phyloP scores from a whole-genome alignment of 495 filamentous ascomycete genomes.

The Pseudomonodictys pantanalensis region DNA sequence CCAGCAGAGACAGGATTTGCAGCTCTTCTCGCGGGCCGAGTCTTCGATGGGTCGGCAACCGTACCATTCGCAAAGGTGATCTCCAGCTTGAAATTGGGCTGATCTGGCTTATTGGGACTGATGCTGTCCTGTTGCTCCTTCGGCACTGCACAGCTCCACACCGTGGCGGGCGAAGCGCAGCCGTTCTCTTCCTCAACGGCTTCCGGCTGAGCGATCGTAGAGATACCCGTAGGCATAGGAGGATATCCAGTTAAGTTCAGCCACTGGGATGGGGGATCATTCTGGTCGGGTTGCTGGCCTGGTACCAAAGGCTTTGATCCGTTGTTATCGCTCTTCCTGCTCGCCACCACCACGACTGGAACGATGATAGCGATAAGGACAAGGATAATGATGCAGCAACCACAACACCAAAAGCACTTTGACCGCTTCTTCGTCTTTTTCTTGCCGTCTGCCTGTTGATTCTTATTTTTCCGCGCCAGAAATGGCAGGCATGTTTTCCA shows the following conservation, averaged over 20 bases:
- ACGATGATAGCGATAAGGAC: slow-evolving; percentile 31
- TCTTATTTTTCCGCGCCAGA: neutral
- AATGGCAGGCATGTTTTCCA: slow-evolving; percentile 3
- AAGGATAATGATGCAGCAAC: slow-evolving; percentile 30
- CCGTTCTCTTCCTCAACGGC: slow-evolving; percentile 54
- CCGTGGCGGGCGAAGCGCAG: slow-evolving; percentile 64
- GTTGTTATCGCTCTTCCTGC: slow-evolving; percentile 13
- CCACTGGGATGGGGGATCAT: slow-evolving; percentile 51
- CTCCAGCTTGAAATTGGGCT: slow-evolving; percentile 75
- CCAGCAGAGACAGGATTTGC: slow-evolving; percentile 31
- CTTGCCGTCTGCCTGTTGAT: slow-evolving; percentile 38
- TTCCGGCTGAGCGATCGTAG: slow-evolving; percentile 68
- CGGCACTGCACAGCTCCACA: slow-evolving; percentile 82
- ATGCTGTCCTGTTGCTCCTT: slow-evolving; percentile 65
- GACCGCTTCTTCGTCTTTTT: slow-evolving; percentile 20
- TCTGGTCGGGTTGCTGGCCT: neutral
- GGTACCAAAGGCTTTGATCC: neutral
- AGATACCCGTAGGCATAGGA: slow-evolving; percentile 77
- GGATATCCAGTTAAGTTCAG: slow-evolving; percentile 83
- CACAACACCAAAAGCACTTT: slow-evolving; percentile 26
- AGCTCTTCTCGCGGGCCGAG: slow-evolving; percentile 21
- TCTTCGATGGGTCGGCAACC: slow-evolving; percentile 41
- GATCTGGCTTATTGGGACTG: slow-evolving; percentile 56
- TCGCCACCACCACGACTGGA: slow-evolving; percentile 21
- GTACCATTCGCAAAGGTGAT: slow-evolving; percentile 77